phyloP scores from a whole-genome alignment of 306 rosid species.

The Quercus wislizeni region DNA sequence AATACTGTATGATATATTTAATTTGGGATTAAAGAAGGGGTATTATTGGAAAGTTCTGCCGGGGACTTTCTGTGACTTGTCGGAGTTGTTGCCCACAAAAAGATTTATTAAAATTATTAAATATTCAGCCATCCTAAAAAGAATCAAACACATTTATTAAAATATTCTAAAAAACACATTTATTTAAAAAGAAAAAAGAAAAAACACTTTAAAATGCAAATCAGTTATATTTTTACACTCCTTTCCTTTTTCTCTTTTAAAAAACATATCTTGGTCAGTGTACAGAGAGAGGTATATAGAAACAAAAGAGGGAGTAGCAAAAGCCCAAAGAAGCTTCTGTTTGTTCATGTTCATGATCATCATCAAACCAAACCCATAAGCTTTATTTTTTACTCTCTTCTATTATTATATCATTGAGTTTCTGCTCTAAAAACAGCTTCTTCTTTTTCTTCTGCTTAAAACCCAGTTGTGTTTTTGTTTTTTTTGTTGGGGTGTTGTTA shows the following conservation, averaged over 20 bases:
- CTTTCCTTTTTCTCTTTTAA: no score
- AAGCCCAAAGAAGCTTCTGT: constrained; percentile 38
- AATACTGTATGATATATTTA: no score
- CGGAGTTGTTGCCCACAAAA: constrained; percentile 74
- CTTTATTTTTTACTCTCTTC: constrained; percentile 17
- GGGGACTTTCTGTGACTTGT: constrained; percentile 63
- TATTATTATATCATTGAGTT: constrained; percentile 22
- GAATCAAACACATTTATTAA: constrained; percentile 18
- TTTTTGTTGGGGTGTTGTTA: constrained; percentile 2
- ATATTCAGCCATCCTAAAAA: constrained; percentile 29
- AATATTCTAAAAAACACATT: no score
- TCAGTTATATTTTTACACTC: constrained; percentile 30
- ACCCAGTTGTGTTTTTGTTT: constrained; percentile 28
- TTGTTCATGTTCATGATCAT: constrained; percentile 11
- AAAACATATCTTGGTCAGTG: background rate
- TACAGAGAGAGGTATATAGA: constrained; percentile 19
- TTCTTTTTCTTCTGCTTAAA: background rate
- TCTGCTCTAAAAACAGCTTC: constrained; percentile 13
- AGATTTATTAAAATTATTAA: constrained; percentile 19
- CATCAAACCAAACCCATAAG: constrained; percentile 10
- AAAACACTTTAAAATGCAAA: constrained; percentile 23
- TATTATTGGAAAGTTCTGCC: constrained; percentile 26
- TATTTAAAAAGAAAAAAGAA: no score
- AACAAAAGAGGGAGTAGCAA: constrained; percentile 27
- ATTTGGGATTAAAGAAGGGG: constrained; percentile 10